These are phyloP conservation scores for Phytopythium vexans DNA, from an alignment of 352 stramenopile genomes.

Conservation along the genomic window DNA sequence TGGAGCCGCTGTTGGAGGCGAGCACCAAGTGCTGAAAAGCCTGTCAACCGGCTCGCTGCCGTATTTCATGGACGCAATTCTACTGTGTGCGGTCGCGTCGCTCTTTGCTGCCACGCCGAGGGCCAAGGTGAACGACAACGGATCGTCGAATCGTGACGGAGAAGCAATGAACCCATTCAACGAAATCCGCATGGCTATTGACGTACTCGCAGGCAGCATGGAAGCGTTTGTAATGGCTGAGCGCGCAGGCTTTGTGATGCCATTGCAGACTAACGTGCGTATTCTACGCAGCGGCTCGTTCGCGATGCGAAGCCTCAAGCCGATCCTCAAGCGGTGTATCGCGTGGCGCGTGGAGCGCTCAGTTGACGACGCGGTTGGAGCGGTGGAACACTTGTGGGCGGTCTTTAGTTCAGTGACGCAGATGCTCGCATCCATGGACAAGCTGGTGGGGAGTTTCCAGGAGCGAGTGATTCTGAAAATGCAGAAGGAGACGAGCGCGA, in stretches of 20 bases:
- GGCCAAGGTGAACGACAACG: neutral
- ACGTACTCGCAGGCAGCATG: conserved; percentile 37
- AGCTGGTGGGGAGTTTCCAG: conserved; percentile 44
- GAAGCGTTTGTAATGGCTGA: conserved; percentile 52
- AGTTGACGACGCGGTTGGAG: conserved; percentile 22
- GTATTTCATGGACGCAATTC: conserved; percentile 50
- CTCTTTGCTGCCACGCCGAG: conserved; percentile 33
- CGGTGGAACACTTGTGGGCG: conserved; percentile 37
- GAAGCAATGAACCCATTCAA: conserved; percentile 32
- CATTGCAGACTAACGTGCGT: conserved; percentile 47
- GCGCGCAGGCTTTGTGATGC: conserved; percentile 43
- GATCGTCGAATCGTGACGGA: neutral
- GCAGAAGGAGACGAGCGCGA: conserved; percentile 31
- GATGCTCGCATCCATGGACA: conserved; percentile 37
- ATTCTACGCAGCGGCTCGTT: conserved; percentile 37
- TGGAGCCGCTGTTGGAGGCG: conserved; percentile 34
- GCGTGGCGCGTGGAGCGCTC: conserved; percentile 42
- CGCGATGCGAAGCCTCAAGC: conserved; percentile 27
- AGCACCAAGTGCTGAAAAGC: conserved; percentile 63
- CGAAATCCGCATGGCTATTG: conserved; percentile 34
- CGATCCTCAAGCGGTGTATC: conserved; percentile 37
- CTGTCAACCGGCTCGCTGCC: conserved; percentile 62
- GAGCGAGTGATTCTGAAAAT: conserved; percentile 69
- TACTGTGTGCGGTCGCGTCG: conserved; percentile 51
- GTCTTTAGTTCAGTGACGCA: conserved; percentile 33